These are phyloP conservation scores for Prunus kanzakura DNA, from an alignment of 306 rosid genomes.

Conservation along the genomic window DNA sequence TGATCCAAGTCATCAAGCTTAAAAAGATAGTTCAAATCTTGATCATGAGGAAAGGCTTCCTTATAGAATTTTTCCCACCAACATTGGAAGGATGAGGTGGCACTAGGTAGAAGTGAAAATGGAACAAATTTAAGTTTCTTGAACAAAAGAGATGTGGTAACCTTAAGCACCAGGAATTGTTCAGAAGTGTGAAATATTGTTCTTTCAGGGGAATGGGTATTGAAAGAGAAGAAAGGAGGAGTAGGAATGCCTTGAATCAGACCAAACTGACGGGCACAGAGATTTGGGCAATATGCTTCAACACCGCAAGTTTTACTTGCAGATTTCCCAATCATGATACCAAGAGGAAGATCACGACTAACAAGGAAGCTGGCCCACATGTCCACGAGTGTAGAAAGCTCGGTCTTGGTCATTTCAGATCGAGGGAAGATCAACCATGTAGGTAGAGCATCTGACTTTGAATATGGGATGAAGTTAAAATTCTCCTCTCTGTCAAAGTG, in stretches of 20 bases:
- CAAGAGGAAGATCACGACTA: constrained; percentile 13
- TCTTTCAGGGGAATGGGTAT: not conserved
- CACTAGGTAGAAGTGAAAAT: not conserved
- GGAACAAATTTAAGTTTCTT: not conserved
- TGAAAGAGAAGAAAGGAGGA: not conserved
- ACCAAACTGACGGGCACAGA: constrained; percentile 7
- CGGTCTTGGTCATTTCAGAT: not conserved
- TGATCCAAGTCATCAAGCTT: not conserved
- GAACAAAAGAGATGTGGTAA: not conserved
- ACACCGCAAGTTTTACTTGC: not conserved
- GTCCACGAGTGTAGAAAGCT: not conserved
- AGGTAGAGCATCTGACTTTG: constrained; percentile 1
- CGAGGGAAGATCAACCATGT: constrained; percentile 8
- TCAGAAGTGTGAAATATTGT: not conserved
- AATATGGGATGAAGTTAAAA: constrained; percentile 9
- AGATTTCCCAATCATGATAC: not conserved
- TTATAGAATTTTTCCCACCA: constrained; percentile 7
- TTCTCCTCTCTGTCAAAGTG: not conserved
- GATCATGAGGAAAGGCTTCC: not conserved
- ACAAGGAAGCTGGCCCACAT: constrained; percentile 5
- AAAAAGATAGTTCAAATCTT: not conserved
- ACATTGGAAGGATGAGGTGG: constrained; percentile 3
- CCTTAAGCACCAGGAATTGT: not conserved
- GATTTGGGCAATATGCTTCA: constrained; percentile 12
- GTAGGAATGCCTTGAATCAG: constrained; percentile 8